Base-by-base conservation (phyloP, 1,284 basidiomycete genomes). In the Cryptococcus deneoformans region DNA sequence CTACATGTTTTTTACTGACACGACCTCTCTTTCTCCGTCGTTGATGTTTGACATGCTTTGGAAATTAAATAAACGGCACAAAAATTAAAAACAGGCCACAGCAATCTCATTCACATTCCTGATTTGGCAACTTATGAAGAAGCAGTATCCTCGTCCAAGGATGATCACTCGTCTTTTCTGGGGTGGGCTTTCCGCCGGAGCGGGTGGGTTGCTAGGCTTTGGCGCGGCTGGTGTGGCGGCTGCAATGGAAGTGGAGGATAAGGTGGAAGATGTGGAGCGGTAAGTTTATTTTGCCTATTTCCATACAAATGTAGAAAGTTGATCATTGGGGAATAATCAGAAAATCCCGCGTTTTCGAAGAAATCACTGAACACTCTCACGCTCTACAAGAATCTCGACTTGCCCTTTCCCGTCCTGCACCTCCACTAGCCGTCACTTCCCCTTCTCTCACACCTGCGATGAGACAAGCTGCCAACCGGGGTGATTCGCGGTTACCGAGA, bases 221-320 rank as follows among this genome's bases (percentile, higher is more conserved):
- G 58, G 58, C 7, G 57, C 58, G 14, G 61, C 58, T 11, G 61
- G 61, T 20, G 43, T 59, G 20, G 61, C 61, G 16, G 61, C 61
- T 49, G 53, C 56, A 14, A 63, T 63, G 61, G 61, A 63, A 48
- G 61, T 63, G 10, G 57, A 60, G n/a, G 57, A 57, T 11, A 60
- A 60, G 50, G 58, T 63, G 34, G 45, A 57, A 24, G 61, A 63
- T 63, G 58, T 55, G 11, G 52, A 57, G 29, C 49, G 61, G 61
- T 63, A 50, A 56, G 61, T 37, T 14, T 20, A 20, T 20, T 20
- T 20, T 20, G 20, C 34, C 4, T 20, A 7, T 45, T 37, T n/a
- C 6, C 39, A 24, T 39, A 36, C 10, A 4, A 14, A 37, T 7
- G 4, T 7, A 24, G 10, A 34, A 24, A 16, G 20, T 34, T 29